These are phyloP conservation scores for Septoria linicola DNA, from an alignment of 2,329 filamentous ascomycete species.

Conservation along the genomic window DNA sequence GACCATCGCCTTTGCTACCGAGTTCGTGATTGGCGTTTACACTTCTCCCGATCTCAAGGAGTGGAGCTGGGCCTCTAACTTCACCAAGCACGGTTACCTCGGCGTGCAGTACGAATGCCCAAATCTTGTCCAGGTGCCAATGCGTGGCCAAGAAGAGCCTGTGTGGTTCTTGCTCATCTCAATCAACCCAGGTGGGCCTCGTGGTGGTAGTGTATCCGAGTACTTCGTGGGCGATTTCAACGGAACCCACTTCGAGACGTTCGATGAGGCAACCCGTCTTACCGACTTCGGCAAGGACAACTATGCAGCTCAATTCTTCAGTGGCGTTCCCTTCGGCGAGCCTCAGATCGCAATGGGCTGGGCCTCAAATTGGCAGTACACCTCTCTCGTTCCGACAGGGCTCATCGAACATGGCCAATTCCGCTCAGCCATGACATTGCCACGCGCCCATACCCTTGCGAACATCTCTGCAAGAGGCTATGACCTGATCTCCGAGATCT, in stretches of 20 bases:
- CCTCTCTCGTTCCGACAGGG: slow-evolving; percentile 53
- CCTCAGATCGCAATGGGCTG: slow-evolving; percentile 54
- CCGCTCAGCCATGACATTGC: slow-evolving; percentile 54
- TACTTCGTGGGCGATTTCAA: slow-evolving; percentile 63
- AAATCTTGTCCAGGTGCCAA: slow-evolving; percentile 58
- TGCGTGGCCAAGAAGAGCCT: slow-evolving; percentile 44
- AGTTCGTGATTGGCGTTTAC: slow-evolving; percentile 61
- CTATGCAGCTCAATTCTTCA: slow-evolving; percentile 60
- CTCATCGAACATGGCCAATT: slow-evolving; percentile 49
- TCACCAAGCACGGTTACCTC: slow-evolving; percentile 53
- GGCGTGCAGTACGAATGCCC: slow-evolving; percentile 64
- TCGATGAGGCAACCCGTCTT: slow-evolving; percentile 41
- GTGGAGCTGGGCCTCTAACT: slow-evolving; percentile 61
- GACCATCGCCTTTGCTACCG: slow-evolving; percentile 53
- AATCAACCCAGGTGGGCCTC: slow-evolving; percentile 58
- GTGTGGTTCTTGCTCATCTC: slow-evolving; percentile 52
- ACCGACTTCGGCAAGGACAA: slow-evolving; percentile 47
- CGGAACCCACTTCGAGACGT: slow-evolving; percentile 58
- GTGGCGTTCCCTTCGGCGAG: slow-evolving; percentile 42
- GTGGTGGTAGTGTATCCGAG: slow-evolving; percentile 56
- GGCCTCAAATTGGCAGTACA: slow-evolving; percentile 63
- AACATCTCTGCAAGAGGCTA: slow-evolving; percentile 54
- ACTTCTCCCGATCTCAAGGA: slow-evolving; percentile 59
- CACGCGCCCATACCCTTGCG: slow-evolving; percentile 54
- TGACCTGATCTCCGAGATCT: slow-evolving; percentile 53